A percentile compares a stretch with the other conserved stretches of the same genome.
These are phyloP conservation scores for Pseudozyma hubeiensis DNA, from an alignment of 1,284 basidiomycete species.

Conservation along the genomic window DNA sequence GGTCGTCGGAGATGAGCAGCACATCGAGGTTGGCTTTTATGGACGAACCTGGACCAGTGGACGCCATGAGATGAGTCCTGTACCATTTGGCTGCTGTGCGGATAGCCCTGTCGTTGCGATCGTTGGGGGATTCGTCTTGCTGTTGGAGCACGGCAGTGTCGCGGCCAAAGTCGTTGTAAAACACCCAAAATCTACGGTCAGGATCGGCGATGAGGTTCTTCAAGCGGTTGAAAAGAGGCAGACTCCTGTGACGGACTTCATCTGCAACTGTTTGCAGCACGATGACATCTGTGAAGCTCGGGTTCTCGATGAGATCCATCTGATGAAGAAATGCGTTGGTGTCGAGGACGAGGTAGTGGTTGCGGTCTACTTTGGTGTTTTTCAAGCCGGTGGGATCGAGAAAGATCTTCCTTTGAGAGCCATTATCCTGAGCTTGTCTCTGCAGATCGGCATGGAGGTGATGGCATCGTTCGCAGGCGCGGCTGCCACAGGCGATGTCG, in stretches of 20 bases:
- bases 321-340: conserved; percentile 96
- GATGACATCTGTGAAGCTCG: conserved; percentile 71
- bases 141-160: conserved; percentile 54
- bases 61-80: conserved; percentile 52
- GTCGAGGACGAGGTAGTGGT: conserved; percentile 88
- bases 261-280: conserved; percentile 94
- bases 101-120: conserved; percentile 66
- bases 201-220: conserved; percentile 64
- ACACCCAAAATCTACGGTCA: conserved; percentile 64
- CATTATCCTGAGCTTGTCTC: conserved; percentile 68
- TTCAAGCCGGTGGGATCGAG: conserved; percentile 47
- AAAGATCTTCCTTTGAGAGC: conserved; percentile 72
- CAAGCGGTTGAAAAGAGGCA: conserved; percentile 84
- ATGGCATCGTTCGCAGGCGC: conserved; percentile 73
- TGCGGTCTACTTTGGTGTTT: conserved; percentile 46
- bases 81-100: conserved; percentile 63
- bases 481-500: conserved; percentile 90
- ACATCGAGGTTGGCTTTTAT: conserved; percentile 53
- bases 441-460: conserved; percentile 45
- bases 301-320: conserved; percentile 60
- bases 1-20: conserved; percentile 78
- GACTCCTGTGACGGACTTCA: conserved; percentile 92
- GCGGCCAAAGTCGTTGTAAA: conserved; percentile 62
- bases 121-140: conserved; percentile 63
- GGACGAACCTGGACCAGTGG: conserved; percentile 34